Conservation (phyloP, 768 basidiomycete genomes). For the Kwoniella heveanensis region DNA sequence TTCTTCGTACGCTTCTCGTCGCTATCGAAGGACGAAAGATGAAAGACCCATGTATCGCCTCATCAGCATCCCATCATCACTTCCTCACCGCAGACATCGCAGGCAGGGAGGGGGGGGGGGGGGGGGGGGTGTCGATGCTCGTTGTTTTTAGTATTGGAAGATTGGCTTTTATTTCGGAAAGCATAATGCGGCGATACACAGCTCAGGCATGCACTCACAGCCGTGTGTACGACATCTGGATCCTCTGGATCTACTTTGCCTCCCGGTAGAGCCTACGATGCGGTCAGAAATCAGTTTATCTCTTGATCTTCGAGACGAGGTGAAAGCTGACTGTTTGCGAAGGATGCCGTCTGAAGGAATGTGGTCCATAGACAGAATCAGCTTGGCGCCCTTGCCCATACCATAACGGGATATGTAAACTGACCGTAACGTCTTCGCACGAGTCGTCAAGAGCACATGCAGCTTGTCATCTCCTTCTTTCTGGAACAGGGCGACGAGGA, state of each 20-base stretch:
- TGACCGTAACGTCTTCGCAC: slow-evolving; percentile 62
- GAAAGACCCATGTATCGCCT: too few relatives aligned
- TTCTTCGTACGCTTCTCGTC: slow-evolving; percentile 83
- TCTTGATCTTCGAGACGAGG: not conserved
- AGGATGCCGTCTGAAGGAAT: slow-evolving; percentile 35
- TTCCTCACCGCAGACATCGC: too few relatives aligned
- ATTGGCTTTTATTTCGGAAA: too few relatives aligned
- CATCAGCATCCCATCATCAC: too few relatives aligned
- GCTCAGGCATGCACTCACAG: slow-evolving; percentile 72
- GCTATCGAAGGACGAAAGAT: too few relatives aligned
- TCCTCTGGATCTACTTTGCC: slow-evolving; percentile 75
- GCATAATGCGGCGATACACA: too few relatives aligned
- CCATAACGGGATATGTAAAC: not conserved
- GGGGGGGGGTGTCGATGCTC: too few relatives aligned
- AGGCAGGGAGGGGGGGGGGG: too few relatives aligned
- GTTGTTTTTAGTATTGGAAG: too few relatives aligned
- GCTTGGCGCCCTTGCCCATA: not conserved
- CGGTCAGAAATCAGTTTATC: not conserved
- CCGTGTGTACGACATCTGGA: slow-evolving; percentile 66
- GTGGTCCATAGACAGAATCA: not conserved
- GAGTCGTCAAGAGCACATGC: slow-evolving; percentile 79
- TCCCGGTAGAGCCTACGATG: slow-evolving; percentile 70
- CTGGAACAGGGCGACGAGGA: slow-evolving; percentile 78
- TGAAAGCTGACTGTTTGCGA: slow-evolving; percentile 36
- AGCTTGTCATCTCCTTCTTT: slow-evolving; percentile 62